Evolutionary conservation across 805 yeast genomes (phyloP).

Genomic region (Debaryomyces maramus): DNA sequence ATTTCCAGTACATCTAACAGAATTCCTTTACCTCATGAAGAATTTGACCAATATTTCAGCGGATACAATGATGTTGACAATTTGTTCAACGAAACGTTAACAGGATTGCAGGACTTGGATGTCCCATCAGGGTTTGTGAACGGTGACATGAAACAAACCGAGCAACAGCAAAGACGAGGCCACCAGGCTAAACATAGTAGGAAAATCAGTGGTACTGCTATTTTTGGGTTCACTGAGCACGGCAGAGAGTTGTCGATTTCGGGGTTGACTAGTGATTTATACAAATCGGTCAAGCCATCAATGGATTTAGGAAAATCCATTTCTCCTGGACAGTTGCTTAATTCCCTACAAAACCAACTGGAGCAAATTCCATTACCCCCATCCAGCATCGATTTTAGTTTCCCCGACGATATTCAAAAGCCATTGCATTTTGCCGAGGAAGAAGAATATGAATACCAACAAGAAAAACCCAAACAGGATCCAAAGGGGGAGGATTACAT

Average conservation of each 20-base stretch:
- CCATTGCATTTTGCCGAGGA: constrained; percentile 29
- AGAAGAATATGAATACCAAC: constrained; percentile 23
- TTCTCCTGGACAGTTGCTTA: constrained; percentile 36
- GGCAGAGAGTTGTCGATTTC: constrained; percentile 61
- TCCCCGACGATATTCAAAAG: constrained; percentile 17
- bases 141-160: constrained; percentile 20
- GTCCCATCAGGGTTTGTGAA: constrained; percentile 50
- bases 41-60: constrained; percentile 47
- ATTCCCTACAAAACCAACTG: background rate
- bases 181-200: constrained; percentile 48
- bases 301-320: constrained; percentile 29
- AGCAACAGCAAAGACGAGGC: constrained; percentile 7
- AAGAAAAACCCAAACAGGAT: constrained; percentile 6
- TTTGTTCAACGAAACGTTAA: constrained; percentile 55
- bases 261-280: constrained; percentile 36
- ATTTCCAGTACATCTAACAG: constrained; percentile 22
- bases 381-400: constrained; percentile 15
- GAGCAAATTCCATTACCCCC: constrained; percentile 3
- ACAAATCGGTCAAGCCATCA: constrained; percentile 18
- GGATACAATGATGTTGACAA: constrained; percentile 54
- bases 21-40: constrained; percentile 54
- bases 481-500: constrained; percentile 40
- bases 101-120: constrained; percentile 60
- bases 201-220: constrained; percentile 75
- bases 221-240: constrained; percentile 71